Evolutionary conservation across 2,329 filamentous ascomycete genomes (phyloP), one percentile per base, ranked within the genome.

Genomic region (Hymenoscyphus albidus): DNA sequence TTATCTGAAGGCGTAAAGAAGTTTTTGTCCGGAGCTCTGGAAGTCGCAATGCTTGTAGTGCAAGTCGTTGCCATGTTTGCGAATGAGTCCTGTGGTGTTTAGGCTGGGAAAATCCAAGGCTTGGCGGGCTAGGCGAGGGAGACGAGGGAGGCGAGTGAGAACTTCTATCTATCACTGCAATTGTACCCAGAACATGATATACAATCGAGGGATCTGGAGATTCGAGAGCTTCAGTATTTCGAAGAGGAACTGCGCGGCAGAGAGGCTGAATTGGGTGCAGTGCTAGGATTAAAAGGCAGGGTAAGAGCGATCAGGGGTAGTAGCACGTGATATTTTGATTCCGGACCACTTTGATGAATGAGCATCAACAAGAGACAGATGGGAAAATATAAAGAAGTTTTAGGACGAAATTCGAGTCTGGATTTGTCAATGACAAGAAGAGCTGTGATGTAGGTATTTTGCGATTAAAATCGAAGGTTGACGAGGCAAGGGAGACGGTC

Each of bases 1-100:
- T 58, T 61, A 40, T 64, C 63, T 27, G 59, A 27, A 18, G 35
- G 48, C 31, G 63, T 64, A 27, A 61, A 64, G 59, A 58, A 61
- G 22, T 54, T 59, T 31, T 61, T n/a, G 10, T 64, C 63, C 7
- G 63, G 63, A 16, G 18, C 18, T 58, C 57, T 27, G 22, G 32
- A 18, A 22, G 22, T 27, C 16, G 61, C 22, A n/a, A 39, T 62
- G 18, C 51, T 56, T 27, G 59, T 42, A 40, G 57, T 59, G 27
- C 32, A 60, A 32, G 58, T 38, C 12, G 58, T 60, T 60, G 40
- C 32, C 54, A 57, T 57, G 27, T 14, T 57, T 22, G 54, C 18
- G 44, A 22, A 51, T 51, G n/a, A 18, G 18, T 18, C 7, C 7
- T 18, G 18, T 10, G 44, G 5, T 10, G 18, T 22, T 10, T 18